These are phyloP conservation scores for Phalaenopsis equestris DNA, from an alignment of 106 monocot species.

Conservation along the genomic window DNA sequence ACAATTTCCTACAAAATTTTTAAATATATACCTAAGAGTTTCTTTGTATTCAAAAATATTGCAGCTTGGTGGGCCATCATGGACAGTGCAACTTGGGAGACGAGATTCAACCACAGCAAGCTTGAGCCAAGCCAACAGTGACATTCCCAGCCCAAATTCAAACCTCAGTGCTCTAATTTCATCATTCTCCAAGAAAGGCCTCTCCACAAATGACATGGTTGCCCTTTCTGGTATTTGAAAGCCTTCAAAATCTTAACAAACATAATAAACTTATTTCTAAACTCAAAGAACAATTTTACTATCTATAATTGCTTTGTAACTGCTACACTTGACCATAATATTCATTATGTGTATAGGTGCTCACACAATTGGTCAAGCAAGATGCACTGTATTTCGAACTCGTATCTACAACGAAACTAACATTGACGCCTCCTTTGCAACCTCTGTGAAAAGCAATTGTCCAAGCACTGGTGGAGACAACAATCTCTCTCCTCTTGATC, in stretches of 20 bases:
- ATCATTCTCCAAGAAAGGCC: constrained; percentile 38
- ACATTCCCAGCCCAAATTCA: constrained; percentile 43
- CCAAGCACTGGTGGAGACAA: constrained; percentile 29
- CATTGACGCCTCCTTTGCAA: constrained; percentile 32
- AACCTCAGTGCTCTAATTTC: constrained; percentile 36
- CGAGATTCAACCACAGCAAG: constrained; percentile 68
- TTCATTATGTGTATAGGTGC: constrained; percentile 14
- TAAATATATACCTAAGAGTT: no score
- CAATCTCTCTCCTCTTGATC: constrained; percentile 33
- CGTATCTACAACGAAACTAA: constrained; percentile 46
- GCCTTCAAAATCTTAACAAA: no score
- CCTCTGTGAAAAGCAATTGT: constrained; percentile 20
- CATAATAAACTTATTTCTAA: no score
- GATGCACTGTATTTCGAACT: constrained; percentile 27
- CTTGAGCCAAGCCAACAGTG: constrained; percentile 40
- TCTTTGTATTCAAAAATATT: no score
- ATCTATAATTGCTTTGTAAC: background rate
- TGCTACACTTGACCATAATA: background rate
- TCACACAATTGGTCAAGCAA: constrained; percentile 47
- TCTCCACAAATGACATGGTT: constrained; percentile 41
- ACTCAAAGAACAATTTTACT: no score
- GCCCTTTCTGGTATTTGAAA: constrained; percentile 37
- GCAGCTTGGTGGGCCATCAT: constrained; percentile 69
- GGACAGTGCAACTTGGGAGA: constrained; percentile 61
- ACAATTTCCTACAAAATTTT: no score